Conservation (phyloP, 2,329 filamentous ascomycete genomes). For the Periconia sp. region DNA sequence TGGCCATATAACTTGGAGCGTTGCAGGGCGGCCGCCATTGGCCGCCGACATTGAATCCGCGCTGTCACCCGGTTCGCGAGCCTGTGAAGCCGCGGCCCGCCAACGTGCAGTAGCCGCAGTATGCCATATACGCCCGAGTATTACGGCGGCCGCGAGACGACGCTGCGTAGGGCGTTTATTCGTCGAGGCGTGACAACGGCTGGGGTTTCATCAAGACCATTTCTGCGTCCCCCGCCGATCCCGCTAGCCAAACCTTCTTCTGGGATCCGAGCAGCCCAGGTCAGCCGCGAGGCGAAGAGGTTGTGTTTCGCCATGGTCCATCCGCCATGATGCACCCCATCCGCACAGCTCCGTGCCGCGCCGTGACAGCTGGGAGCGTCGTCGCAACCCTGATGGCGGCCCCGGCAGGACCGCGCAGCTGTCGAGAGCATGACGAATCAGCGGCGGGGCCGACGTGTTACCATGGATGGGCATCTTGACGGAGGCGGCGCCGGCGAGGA, state of each 20-base stretch:
- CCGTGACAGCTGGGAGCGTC: conserved; percentile 29
- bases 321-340: conserved; percentile 26
- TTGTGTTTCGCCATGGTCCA: conserved; percentile 30
- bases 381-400: neutral
- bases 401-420: conserved; percentile 24
- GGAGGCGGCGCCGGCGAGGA: conserved; percentile 29
- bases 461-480: conserved; percentile 26
- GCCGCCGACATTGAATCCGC: conserved; percentile 21
- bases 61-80: conserved; percentile 27
- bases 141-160: conserved; percentile 1
- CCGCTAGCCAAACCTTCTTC: conserved; percentile 21
- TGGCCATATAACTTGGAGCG: too few relatives aligned
- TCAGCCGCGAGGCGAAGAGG: conserved; percentile 20
- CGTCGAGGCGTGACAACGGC: conserved; percentile 14
- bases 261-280: conserved; percentile 18
- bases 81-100: conserved; percentile 36
- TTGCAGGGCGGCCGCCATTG: conserved; percentile 29
- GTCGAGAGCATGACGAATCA: conserved; percentile 41
- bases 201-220: conserved; percentile 12
- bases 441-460: conserved; percentile 10
- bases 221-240: conserved; percentile 17
- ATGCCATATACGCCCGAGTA: conserved; percentile 6
- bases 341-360: conserved; percentile 33
- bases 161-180: conserved; percentile 20
- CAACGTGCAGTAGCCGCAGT: conserved; percentile 22